phyloP scores from a whole-genome alignment of 2,329 filamentous ascomycete species.

The Penicillium sp. region DNA sequence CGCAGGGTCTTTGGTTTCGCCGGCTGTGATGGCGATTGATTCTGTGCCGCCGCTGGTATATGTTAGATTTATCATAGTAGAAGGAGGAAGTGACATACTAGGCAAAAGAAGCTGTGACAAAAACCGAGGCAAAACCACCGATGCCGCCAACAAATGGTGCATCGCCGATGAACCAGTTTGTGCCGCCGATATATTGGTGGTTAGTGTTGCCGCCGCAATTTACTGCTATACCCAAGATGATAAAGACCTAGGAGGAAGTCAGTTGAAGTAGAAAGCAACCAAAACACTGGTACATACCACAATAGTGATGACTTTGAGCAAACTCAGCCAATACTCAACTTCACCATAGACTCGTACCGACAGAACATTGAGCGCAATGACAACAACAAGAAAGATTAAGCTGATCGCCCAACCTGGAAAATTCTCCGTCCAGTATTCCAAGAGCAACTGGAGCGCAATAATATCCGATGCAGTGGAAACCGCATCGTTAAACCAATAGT shows the following conservation, averaged over 20 bases:
- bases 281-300: slow-evolving; percentile 32
- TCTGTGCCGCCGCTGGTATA: slow-evolving; percentile 52
- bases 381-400: slow-evolving; percentile 54
- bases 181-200: slow-evolving; percentile 53
- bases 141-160: slow-evolving; percentile 62
- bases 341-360: slow-evolving; percentile 53
- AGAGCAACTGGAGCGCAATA: slow-evolving; percentile 53
- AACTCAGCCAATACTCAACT: slow-evolving; percentile 40
- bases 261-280: no score
- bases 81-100: slow-evolving; percentile 39
- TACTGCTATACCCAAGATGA: slow-evolving; percentile 57
- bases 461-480: slow-evolving; percentile 56
- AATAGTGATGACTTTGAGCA: slow-evolving; percentile 41
- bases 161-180: slow-evolving; percentile 54
- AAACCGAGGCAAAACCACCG: slow-evolving; percentile 60
- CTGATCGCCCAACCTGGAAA: slow-evolving; percentile 60
- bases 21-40: slow-evolving; percentile 60
- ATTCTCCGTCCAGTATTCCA: slow-evolving; percentile 57
- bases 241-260: slow-evolving; percentile 47
- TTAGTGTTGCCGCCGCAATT: slow-evolving; percentile 53
- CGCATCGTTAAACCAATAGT: slow-evolving; percentile 61
- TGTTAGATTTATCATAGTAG: no score
- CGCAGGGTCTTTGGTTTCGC: slow-evolving; percentile 59
- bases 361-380: slow-evolving; percentile 50
- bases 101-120: slow-evolving; percentile 57